Evolutionary conservation across 441 rosid species (phyloP).

Genomic region (Biscutella auriculata): DNA sequence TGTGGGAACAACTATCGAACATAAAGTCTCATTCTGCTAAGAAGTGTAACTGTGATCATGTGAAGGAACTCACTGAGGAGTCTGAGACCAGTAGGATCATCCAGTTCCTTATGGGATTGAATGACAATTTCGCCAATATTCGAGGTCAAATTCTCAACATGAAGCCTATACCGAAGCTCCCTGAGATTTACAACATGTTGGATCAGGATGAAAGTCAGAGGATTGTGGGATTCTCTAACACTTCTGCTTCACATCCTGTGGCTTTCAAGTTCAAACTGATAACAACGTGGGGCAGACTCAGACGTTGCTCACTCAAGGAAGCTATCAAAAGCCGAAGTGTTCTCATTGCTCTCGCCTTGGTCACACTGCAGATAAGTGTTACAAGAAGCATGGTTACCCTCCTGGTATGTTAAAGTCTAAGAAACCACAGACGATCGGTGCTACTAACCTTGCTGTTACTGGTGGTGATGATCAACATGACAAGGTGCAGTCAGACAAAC

Average conservation of each 20-base stretch:
- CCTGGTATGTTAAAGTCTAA: too few relatives aligned
- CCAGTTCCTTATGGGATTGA: background rate
- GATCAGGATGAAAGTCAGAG: background rate
- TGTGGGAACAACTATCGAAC: background rate
- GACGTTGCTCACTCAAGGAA: background rate
- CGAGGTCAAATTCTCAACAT: background rate
- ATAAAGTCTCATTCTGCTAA: background rate
- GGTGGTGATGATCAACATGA: too few relatives aligned
- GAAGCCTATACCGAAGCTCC: background rate
- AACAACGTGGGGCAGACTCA: too few relatives aligned
- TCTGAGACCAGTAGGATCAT: background rate
- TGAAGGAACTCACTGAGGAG: background rate
- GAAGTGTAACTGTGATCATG: background rate
- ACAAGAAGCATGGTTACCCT: background rate
- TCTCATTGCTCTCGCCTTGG: background rate
- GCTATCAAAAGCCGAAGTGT: background rate
- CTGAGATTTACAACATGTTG: background rate
- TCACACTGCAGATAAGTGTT: background rate
- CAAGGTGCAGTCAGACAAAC: too few relatives aligned
- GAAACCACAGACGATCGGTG: background rate
- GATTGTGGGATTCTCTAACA: too few relatives aligned
- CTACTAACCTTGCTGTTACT: background rate
- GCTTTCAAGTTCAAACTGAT: too few relatives aligned
- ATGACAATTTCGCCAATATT: background rate
- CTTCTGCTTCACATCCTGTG: background rate